Conservation (phyloP, 176 grass and related monocot species). For the Canna indica region DNA sequence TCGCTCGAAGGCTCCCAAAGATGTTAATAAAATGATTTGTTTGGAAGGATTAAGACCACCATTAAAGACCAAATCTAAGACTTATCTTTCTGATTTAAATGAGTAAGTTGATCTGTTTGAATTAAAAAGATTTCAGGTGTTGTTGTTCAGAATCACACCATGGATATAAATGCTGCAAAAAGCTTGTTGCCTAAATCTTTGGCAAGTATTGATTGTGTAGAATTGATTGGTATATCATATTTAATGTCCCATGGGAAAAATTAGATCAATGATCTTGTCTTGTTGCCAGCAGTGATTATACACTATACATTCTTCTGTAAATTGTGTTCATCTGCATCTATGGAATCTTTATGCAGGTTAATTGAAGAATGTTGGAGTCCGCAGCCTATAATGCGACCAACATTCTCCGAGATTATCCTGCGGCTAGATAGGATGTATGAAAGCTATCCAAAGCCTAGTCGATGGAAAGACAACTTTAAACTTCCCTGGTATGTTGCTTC, state of each 20-base stretch:
- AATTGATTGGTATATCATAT: no score
- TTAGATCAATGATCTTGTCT: no score
- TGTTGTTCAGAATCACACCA: not conserved
- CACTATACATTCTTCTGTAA: no score
- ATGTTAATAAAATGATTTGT: constrained; percentile 67
- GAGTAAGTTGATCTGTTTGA: constrained; percentile 43
- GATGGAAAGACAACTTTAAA: constrained; percentile 76
- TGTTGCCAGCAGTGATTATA: no score
- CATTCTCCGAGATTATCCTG: constrained; percentile 68
- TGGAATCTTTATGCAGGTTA: constrained; percentile 26
- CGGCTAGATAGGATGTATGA: constrained; percentile 50
- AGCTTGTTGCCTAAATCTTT: not conserved
- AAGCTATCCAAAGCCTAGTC: constrained; percentile 34
- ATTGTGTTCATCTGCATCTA: no score
- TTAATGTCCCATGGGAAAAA: no score
- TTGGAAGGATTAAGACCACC: constrained; percentile 60
- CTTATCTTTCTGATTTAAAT: constrained; percentile 50
- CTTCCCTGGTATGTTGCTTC: constrained; percentile 49
- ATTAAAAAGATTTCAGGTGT: not conserved
- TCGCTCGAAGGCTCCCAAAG: constrained; percentile 40
- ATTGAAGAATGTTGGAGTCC: constrained; percentile 84
- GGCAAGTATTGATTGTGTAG: not conserved
- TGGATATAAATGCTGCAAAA: not conserved
- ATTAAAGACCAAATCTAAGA: constrained; percentile 78
- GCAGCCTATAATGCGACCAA: constrained; percentile 40